Conservation (phyloP, 2,329 filamentous ascomycete genomes). For the Claviceps monticola region DNA sequence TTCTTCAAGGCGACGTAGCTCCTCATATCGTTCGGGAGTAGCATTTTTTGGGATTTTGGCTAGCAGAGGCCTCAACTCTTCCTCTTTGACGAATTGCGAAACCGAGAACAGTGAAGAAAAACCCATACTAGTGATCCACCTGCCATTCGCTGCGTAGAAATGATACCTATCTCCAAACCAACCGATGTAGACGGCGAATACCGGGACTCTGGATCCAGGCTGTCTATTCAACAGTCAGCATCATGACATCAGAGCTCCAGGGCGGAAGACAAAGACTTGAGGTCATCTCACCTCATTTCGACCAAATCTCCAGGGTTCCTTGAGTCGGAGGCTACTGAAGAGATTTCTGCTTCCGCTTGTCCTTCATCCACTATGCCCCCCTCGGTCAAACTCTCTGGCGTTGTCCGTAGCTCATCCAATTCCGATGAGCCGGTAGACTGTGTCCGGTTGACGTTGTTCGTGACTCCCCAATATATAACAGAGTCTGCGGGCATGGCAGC, state of each 20-base stretch:
- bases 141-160: constrained; percentile 39
- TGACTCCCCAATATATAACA: constrained; percentile 13
- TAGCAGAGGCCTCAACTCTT: constrained; percentile 27
- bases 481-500: constrained; percentile 13
- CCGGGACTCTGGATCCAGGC: constrained; percentile 27
- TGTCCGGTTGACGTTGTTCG: constrained; percentile 19
- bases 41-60: constrained; percentile 15
- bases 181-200: constrained; percentile 40
- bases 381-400: constrained; percentile 12
- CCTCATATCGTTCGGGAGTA: constrained; percentile 18
- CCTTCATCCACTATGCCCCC: constrained; percentile 14
- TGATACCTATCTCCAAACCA: constrained; percentile 36
- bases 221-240: constrained; percentile 12
- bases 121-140: constrained; percentile 29
- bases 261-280: too few species aligned
- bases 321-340: constrained; percentile 13
- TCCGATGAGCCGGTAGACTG: constrained; percentile 20
- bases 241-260: not conserved
- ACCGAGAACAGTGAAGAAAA: constrained; percentile 36
- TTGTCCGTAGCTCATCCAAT: constrained; percentile 16
- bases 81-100: constrained; percentile 27
- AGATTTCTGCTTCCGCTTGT: constrained; percentile 13
- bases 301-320: constrained; percentile 35
- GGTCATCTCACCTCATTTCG: constrained; percentile 26
- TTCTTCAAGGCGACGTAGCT: constrained; percentile 18